Evolutionary conservation across 805 yeast species (phyloP), one percentile per base, ranked within the genome.

Genomic region (Blastobotrys peoriensis): DNA sequence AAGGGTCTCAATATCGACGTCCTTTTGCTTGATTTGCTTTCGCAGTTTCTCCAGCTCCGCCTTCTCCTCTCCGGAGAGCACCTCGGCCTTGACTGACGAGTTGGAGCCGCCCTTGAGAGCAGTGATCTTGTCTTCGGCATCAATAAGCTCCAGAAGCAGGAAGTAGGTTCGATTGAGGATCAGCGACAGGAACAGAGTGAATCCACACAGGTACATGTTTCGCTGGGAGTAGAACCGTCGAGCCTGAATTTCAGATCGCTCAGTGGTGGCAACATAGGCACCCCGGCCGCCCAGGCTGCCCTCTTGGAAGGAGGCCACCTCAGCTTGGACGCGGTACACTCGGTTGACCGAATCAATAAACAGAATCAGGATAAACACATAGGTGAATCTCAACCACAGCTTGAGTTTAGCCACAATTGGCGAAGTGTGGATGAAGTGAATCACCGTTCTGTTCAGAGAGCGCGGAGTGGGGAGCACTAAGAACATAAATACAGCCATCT

Each of bases 161-260:
- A 47, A 33, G 63, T 85, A 87, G 2, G 96, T 87, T 67, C 97
- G 77, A 59, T 83, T 80, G 54, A 89, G 79, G 42, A 87, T 83
- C 59, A 89, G 72, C 1, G 96, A 85, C 58, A 93, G 71, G 63
- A 93, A 93, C 63, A 93, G 75, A 2, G 98, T 88, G 67, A 89
- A 87, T 1, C 99, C 99, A 55, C 96, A 87, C 41, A 93, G 73
- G 58, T 93, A 93, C 82, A 88, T 79, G 71, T 93, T 93, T 69
- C 99, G 80, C 69, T 93, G 98, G 17, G 97, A 87, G 61, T 89
- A 89, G 66, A 93, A 93, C 59, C 88, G 77, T 65, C 96, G 78
- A 18, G 96, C 93, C 64, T 84, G 88, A 45, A 85, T 73, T 59
- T 93, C 98, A 17, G 87, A 69, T 47, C 96, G 74, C 56, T 85